These are phyloP conservation scores for Aureobasidium lini DNA, from an alignment of 2,329 filamentous ascomycete genomes.

Conservation along the genomic window DNA sequence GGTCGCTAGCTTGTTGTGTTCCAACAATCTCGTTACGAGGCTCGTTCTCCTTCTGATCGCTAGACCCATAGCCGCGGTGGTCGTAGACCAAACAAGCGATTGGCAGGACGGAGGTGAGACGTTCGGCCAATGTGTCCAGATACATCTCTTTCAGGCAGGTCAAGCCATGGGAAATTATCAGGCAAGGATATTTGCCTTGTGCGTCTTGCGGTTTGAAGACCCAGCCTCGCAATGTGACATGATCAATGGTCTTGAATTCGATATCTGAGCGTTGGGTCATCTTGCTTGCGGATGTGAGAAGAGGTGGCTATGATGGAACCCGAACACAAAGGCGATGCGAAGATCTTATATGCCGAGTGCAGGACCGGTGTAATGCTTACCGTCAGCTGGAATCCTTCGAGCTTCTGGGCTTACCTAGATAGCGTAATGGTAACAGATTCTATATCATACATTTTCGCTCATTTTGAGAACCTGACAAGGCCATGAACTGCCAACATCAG, in stretches of 20 bases:
- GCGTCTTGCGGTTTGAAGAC: background rate
- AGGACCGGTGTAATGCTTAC: background rate
- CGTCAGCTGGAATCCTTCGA: background rate
- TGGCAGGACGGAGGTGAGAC: slow-evolving; percentile 2
- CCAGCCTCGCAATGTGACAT: slow-evolving; percentile 15
- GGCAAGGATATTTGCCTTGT: slow-evolving; percentile 2
- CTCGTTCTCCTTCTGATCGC: slow-evolving; percentile 23
- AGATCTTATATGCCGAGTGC: background rate
- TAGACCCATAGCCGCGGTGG: slow-evolving; percentile 28
- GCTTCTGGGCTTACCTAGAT: background rate
- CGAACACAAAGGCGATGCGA: too few relatives aligned
- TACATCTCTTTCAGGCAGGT: slow-evolving; percentile 10
- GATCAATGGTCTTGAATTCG: slow-evolving; percentile 9
- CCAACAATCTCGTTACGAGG: slow-evolving; percentile 29
- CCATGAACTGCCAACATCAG: too few relatives aligned
- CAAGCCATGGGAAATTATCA: slow-evolving; percentile 8
- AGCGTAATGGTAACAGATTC: too few relatives aligned
- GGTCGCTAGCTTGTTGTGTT: slow-evolving; percentile 27
- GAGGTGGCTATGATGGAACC: too few relatives aligned
- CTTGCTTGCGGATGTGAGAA: background rate
- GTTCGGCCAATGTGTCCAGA: slow-evolving; percentile 6
- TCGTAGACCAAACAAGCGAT: slow-evolving; percentile 30
- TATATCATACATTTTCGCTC: too few relatives aligned
- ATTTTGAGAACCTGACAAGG: too few relatives aligned
- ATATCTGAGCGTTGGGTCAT: slow-evolving; percentile 2